Conservation (phyloP, 2,329 filamentous ascomycete species). For the Chaetomium strumarium region DNA sequence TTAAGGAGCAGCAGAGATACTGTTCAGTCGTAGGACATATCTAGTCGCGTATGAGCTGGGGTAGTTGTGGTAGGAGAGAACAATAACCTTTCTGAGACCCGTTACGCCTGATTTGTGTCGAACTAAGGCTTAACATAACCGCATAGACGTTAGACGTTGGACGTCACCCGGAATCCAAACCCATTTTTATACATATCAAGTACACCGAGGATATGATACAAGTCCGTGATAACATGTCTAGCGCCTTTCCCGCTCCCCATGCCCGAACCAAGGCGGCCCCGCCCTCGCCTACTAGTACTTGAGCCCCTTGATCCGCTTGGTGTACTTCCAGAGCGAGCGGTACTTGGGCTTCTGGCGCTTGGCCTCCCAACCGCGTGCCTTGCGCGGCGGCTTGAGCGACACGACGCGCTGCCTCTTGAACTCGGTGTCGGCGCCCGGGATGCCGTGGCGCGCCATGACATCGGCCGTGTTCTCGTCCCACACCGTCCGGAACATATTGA, state of each 20-base stretch:
- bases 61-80: slow-evolving; percentile 1
- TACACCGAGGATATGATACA: slow-evolving; percentile 21
- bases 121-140: no score
- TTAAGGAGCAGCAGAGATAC: background rate
- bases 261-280: background rate
- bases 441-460: slow-evolving; percentile 75
- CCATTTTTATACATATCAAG: slow-evolving; percentile 15
- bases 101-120: background rate
- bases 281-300: slow-evolving; percentile 12
- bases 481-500: slow-evolving; percentile 77
- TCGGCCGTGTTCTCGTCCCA: slow-evolving; percentile 86
- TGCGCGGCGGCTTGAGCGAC: slow-evolving; percentile 56
- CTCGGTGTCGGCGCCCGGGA: slow-evolving; percentile 74
- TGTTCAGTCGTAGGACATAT: slow-evolving; percentile 5
- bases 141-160: background rate
- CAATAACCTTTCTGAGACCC: background rate
- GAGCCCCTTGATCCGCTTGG: slow-evolving; percentile 45
- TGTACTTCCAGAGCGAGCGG: slow-evolving; percentile 59
- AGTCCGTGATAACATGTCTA: slow-evolving; percentile 6
- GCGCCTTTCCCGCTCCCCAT: background rate
- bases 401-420: slow-evolving; percentile 75
- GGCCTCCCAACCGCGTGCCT: slow-evolving; percentile 60
- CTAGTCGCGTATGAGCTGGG: slow-evolving; percentile 11
- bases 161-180: background rate
- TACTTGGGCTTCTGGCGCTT: slow-evolving; percentile 61